phyloP scores from a whole-genome alignment of 2,329 filamentous ascomycete genomes.

The Teratosphaeriaceae sp. region DNA sequence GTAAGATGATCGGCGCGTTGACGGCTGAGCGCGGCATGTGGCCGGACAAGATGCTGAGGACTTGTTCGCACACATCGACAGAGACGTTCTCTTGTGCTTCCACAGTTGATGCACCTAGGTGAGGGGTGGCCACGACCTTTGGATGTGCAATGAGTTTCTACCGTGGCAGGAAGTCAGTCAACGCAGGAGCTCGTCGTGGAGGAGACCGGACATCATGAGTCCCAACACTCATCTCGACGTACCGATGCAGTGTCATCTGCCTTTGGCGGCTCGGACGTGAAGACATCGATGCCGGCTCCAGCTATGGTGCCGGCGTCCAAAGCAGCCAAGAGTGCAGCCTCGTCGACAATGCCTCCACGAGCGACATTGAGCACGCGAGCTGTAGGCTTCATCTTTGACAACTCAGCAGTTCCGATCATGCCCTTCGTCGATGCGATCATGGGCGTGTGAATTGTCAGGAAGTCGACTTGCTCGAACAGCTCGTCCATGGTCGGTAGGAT shows the following conservation, averaged over 20 bases:
- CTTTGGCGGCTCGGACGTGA: constrained; percentile 66
- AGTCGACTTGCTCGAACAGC: constrained; percentile 62
- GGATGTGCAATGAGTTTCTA: constrained; percentile 45
- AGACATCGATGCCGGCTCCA: constrained; percentile 74
- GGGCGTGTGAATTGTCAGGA: constrained; percentile 75
- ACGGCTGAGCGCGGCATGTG: constrained; percentile 67
- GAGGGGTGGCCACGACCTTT: constrained; percentile 69
- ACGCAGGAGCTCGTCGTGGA: background rate
- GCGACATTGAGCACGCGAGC: constrained; percentile 74
- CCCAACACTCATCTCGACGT: constrained; percentile 29
- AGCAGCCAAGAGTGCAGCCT: constrained; percentile 63
- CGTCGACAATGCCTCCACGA: constrained; percentile 73
- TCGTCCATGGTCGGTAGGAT: constrained; percentile 28
- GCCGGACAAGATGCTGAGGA: constrained; percentile 64
- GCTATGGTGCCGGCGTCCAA: constrained; percentile 65
- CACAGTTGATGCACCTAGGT: constrained; percentile 71
- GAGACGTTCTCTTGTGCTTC: constrained; percentile 69
- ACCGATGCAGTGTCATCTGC: constrained; percentile 50
- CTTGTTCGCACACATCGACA: constrained; percentile 73
- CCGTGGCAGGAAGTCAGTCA: background rate
- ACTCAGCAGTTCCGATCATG: constrained; percentile 61
- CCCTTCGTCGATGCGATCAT: constrained; percentile 70
- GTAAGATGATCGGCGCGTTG: constrained; percentile 74
- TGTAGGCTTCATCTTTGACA: constrained; percentile 65
- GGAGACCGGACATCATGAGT: background rate